Evolutionary conservation across 164 flowering plant species (phyloP), one percentile per base, ranked within the genome.

Genomic region (Macadamia tetraphylla): DNA sequence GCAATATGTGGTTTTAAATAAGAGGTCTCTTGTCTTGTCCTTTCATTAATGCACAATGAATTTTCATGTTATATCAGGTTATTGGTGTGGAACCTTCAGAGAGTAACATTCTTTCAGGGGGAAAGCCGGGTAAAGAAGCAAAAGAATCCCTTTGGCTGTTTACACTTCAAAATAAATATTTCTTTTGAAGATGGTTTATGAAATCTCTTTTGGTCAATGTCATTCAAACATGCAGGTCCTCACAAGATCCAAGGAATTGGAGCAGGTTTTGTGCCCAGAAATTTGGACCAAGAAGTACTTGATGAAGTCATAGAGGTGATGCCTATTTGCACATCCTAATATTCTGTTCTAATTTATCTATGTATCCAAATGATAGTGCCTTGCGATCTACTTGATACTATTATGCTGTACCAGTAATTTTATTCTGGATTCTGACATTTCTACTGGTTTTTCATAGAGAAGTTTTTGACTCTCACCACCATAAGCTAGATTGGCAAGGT

Each of bases 211-310:
- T 29, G n/a, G 23, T 13, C 32, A 31, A 15, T 59, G 63, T 46
- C 52, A 17, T 57, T 65, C 14, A 15, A 65, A 74, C 73, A 29
- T 78, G 74, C 83, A 91, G 98, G 98, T 65, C 98, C 98, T 42
- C 98, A 94, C 84, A 88, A 94, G 81, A 94, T 94, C 85, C 97
- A 91, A 79, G 98, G 98, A 62, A 88, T 91, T 80, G 97, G 96
- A 76, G 97, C 97, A 73, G 97, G 98, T 74, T 94, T 94, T 83
- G 81, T 90, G n/a, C 98, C 98, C 3, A 58, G 77, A 49, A 94
- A 91, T 78, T 81, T 90, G 77, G 88, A 91, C 72, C 76, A 75
- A 64, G 81, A 81, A 58, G 73, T 91, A 63, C 67, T 94, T 70
- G 98, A 94, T 80, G 97, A 92, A 88, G 81, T 88, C 63, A 69